Evolutionary conservation across 2,329 filamentous ascomycete genomes (phyloP), one percentile per base, ranked within the genome.

Genomic region (Dissoconium aciculare): DNA sequence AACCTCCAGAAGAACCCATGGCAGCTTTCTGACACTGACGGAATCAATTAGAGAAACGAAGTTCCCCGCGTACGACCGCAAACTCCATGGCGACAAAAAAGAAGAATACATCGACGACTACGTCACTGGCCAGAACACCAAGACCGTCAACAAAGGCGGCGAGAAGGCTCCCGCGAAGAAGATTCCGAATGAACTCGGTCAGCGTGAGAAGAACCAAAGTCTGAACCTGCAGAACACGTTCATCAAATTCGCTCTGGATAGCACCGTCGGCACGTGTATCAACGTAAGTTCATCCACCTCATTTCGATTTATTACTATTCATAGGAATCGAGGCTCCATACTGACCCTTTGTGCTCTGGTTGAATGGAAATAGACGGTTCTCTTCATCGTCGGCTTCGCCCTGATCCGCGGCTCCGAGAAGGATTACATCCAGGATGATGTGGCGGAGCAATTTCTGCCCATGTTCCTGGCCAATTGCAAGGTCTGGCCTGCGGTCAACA

Each of bases 401-500:
- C 64, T 69, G 13, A 57, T 74, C n/a, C 62, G 63, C 13, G 52
- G 52, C 5, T 33, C 39, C 5, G 23, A 37, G 16, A 33, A 35
- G 6, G 13, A 23, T 3, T 31, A 32, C n/a, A 31, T 43, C n/a
- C 30, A 37, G 24, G 16, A 34, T n/a, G 39, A 45, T 17, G 35
- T 48, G 5, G 27, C 32, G n/a, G 33, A 34, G 24, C 34, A 45
- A 15, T 52, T 51, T 32, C 49, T 44, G 45, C 62, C 65, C 0
- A 62, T 87, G 33, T 62, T 82, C 42, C 47, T 59, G 26, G 81
- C 83, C 0, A 76, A 81, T 1, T 72, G 77, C 57, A 75, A 69
- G 47, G 62, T 85, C 35, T 83, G 80, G 70, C 80, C 80, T 1
- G 44, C 67, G 3, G 72, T 85, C 13, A 78, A 74, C 39, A 49